These are phyloP conservation scores for Penicillium hesseltinei DNA, from an alignment of 2,329 filamentous ascomycete species.

Conservation along the genomic window DNA sequence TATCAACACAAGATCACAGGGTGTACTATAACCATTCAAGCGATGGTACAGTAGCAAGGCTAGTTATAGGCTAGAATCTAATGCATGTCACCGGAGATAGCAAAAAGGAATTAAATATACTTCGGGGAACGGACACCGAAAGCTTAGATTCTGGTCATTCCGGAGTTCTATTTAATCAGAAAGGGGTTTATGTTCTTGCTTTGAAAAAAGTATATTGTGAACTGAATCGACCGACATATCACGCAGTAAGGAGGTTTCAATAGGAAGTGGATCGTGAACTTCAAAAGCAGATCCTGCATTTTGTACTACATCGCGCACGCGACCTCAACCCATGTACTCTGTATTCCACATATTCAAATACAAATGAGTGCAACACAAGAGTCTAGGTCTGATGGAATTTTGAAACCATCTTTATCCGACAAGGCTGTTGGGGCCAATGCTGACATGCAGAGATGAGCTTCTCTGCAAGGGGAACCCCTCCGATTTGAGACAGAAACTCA, in stretches of 20 bases:
- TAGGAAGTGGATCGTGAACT: slow-evolving; percentile 1
- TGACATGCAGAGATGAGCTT: slow-evolving; percentile 4
- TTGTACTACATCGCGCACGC: slow-evolving; percentile 2
- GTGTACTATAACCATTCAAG: background rate
- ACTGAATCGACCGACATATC: slow-evolving; percentile 4
- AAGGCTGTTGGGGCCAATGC: background rate
- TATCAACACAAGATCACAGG: background rate
- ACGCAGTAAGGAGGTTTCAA: slow-evolving; percentile 12
- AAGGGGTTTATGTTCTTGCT: background rate
- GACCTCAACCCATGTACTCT: background rate
- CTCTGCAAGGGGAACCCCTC: slow-evolving; percentile 22
- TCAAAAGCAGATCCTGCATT: background rate
- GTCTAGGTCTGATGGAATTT: background rate
- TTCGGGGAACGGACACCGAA: background rate
- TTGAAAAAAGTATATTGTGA: background rate
- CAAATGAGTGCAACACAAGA: background rate
- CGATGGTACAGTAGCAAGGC: background rate
- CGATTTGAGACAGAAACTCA: slow-evolving; percentile 16
- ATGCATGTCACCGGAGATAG: background rate
- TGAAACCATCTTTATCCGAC: background rate
- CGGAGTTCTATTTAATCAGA: background rate
- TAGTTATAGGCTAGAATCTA: background rate
- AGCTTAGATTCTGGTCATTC: background rate
- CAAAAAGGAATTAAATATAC: background rate
- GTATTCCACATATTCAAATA: background rate